Evolutionary conservation across 208 protist species (phyloP).

Genomic region (Blastocrithidia nonstop): DNA sequence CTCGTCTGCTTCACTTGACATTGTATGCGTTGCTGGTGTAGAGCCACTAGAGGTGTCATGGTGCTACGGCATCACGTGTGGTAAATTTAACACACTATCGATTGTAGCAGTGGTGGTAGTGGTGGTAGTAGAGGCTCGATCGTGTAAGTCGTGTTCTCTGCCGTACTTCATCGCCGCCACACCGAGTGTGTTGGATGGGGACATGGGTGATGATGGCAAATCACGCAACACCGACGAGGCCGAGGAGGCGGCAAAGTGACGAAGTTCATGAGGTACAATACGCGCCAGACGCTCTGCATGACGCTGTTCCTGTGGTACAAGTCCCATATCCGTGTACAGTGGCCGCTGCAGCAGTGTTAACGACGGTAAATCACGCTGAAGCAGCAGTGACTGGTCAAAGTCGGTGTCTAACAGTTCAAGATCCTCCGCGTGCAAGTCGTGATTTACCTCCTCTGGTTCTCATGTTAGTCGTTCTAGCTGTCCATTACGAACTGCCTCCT

Average conservation of each 20-base stretch:
- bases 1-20: not conserved
- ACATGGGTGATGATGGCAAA: too few relatives aligned
- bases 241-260: conserved; percentile 4
- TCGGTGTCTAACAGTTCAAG: conserved; percentile 51
- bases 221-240: conserved; percentile 2
- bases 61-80: too few relatives aligned
- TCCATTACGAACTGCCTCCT: conserved; percentile 7
- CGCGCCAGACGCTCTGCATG: conserved; percentile 48
- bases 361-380: conserved; percentile 44
- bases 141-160: not conserved
- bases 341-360: conserved; percentile 62
- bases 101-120: not conserved
- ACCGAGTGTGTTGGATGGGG: too few relatives aligned
- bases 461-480: conserved; percentile 11
- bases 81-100: conserved; percentile 8
- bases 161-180: not conserved
- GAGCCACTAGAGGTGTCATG: too few relatives aligned
- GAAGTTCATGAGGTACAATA: conserved; percentile 25
- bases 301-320: conserved; percentile 54
- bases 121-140: conserved; percentile 1
- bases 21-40: too few relatives aligned
- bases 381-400: conserved; percentile 36
- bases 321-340: conserved; percentile 74
- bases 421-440: conserved; percentile 24
- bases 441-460: conserved; percentile 15